Percentiles rank a stretch among this genome's conserved stretches.
phyloP scores from a whole-genome alignment of 1,139 yeast genomes.

The Yamadazyma buinensis region DNA sequence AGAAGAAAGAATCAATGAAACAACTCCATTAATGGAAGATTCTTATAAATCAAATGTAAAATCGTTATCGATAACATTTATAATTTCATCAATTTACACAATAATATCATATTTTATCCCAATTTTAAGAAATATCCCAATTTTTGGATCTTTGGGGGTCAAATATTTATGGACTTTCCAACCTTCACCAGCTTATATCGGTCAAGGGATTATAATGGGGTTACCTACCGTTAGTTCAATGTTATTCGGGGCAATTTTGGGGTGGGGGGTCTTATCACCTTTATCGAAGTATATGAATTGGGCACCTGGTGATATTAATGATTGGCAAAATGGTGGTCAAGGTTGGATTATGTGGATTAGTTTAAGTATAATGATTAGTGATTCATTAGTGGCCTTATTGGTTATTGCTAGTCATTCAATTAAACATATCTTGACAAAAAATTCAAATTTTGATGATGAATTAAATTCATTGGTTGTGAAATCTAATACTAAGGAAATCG shows the following conservation, averaged over 20 bases:
- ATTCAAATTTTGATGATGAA: conserved; percentile 1
- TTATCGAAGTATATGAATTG: conserved; percentile 64
- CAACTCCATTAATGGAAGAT: not conserved
- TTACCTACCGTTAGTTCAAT: conserved; percentile 85
- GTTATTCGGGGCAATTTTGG: conserved; percentile 84
- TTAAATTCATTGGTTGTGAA: not conserved
- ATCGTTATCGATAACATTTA: conserved; percentile 57
- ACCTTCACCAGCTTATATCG: conserved; percentile 95
- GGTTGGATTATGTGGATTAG: conserved; percentile 98
- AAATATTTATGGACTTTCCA: conserved; percentile 84
- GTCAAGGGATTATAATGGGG: conserved; percentile 98
- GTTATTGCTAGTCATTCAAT: conserved; percentile 55
- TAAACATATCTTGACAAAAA: not conserved
- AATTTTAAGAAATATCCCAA: conserved; percentile 59
- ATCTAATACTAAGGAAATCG: conserved; percentile 10
- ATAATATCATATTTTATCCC: conserved; percentile 72
- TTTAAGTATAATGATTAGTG: conserved; percentile 90
- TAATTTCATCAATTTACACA: conserved; percentile 70
- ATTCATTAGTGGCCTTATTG: conserved; percentile 76
- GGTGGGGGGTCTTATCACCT: conserved; percentile 92
- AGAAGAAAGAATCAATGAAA: not conserved
- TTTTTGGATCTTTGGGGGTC: conserved; percentile 70
- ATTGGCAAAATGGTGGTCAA: conserved; percentile 91
- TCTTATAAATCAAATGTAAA: conserved; percentile 54
- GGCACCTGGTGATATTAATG: conserved; percentile 89